Conservation (phyloP, 768 basidiomycete species). For the Panus rudis region DNA sequence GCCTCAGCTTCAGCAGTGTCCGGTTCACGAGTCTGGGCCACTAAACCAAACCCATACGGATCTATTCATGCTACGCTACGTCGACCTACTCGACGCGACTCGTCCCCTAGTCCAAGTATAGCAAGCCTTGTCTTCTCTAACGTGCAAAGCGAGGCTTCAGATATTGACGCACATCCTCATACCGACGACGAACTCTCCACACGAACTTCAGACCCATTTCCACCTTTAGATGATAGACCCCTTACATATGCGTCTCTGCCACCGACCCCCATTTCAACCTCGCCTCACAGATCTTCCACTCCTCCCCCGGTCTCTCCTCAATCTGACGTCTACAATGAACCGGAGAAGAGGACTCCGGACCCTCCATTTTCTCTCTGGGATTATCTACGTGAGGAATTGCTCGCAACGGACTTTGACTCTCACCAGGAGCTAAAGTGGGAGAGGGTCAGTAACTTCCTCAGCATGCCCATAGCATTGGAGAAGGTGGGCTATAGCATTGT, state of each 20-base stretch:
- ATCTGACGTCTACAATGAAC: slow-evolving; percentile 6
- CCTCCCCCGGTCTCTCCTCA: slow-evolving; percentile 17
- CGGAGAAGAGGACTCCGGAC: slow-evolving; percentile 16
- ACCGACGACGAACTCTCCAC: slow-evolving; percentile 9
- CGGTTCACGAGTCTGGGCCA: no score
- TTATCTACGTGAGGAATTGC: slow-evolving; percentile 79
- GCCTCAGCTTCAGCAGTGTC: slow-evolving; percentile 21
- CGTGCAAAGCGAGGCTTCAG: slow-evolving; percentile 11
- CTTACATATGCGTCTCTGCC: slow-evolving; percentile 68
- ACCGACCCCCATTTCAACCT: slow-evolving; percentile 58
- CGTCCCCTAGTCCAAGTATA: slow-evolving; percentile 15
- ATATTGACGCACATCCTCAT: slow-evolving; percentile 9
- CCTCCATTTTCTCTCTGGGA: slow-evolving; percentile 86
- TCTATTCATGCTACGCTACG: slow-evolving; percentile 7
- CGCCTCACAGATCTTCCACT: no score
- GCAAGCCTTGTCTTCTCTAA: slow-evolving; percentile 12
- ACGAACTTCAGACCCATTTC: slow-evolving; percentile 5
- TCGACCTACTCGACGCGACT: slow-evolving; percentile 10
- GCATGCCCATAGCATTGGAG: slow-evolving; percentile 88
- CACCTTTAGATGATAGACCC: slow-evolving; percentile 19
- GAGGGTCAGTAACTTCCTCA: slow-evolving; percentile 91
- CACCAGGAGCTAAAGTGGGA: slow-evolving; percentile 95
- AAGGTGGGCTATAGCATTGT: slow-evolving; percentile 54
- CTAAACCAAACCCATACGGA: slow-evolving; percentile 13
- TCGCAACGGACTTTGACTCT: slow-evolving; percentile 91